Percentiles rank a stretch among this genome's conserved stretches.
Conservation (phyloP, 257 asterid genomes). For the Fraxinus americana region DNA sequence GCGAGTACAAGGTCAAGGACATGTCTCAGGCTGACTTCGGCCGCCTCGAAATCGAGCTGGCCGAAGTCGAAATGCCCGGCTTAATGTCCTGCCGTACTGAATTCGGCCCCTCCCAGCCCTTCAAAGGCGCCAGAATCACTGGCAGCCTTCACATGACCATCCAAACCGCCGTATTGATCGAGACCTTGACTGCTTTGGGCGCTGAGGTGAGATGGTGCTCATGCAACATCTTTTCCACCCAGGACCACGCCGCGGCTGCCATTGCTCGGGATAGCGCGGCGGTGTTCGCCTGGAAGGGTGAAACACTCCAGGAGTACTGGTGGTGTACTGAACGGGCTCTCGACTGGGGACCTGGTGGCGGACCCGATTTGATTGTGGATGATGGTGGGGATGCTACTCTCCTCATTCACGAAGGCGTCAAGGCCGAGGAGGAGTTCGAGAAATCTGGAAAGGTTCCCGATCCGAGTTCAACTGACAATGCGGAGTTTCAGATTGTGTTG, state of each 20-base stretch:
- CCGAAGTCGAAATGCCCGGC: slow-evolving; percentile 54
- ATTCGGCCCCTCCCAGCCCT: slow-evolving; percentile 47
- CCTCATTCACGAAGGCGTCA: slow-evolving; percentile 45
- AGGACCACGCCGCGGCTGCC: slow-evolving; percentile 41
- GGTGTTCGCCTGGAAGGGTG: slow-evolving; percentile 42
- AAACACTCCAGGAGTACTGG: slow-evolving; percentile 46
- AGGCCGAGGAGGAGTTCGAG: slow-evolving; percentile 42
- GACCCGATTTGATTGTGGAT: slow-evolving; percentile 45
- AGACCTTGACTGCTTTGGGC: slow-evolving; percentile 50
- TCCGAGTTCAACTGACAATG: slow-evolving; percentile 41
- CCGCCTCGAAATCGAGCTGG: slow-evolving; percentile 48
- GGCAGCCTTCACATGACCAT: slow-evolving; percentile 53
- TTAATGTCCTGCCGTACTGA: slow-evolving; percentile 50
- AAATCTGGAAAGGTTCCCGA: slow-evolving; percentile 37
- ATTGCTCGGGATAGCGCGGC: slow-evolving; percentile 41
- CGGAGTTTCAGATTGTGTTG: slow-evolving; percentile 43
- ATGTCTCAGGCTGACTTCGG: slow-evolving; percentile 55
- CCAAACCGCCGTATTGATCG: slow-evolving; percentile 49
- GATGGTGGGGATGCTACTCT: slow-evolving; percentile 47
- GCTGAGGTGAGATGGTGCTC: slow-evolving; percentile 49
- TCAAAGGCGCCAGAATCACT: slow-evolving; percentile 45
- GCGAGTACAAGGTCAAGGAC: slow-evolving; percentile 57
- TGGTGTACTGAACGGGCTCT: slow-evolving; percentile 50
- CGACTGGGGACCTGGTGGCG: slow-evolving; percentile 49
- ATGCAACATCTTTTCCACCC: slow-evolving; percentile 37